Evolutionary conservation across 1,284 basidiomycete species (phyloP).

Genomic region (Leccinum pallidistipes): DNA sequence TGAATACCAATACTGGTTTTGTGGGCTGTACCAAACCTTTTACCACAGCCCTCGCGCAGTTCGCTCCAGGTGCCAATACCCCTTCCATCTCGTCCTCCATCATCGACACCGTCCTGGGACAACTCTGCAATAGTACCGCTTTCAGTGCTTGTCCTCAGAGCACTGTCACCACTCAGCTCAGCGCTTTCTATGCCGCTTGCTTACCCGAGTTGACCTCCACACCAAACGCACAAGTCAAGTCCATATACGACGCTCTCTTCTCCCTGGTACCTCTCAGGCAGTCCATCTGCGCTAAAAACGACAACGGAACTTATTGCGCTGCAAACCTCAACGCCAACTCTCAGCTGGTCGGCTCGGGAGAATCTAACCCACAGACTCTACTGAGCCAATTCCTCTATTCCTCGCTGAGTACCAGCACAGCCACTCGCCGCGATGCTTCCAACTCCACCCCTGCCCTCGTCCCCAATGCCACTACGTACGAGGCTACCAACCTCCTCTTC

Average conservation of each 20-base stretch:
- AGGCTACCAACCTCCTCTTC: constrained; percentile 70
- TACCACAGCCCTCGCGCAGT: constrained; percentile 58
- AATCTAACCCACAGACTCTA: constrained; percentile 18
- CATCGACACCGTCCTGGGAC: constrained; percentile 54
- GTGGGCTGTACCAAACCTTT: constrained; percentile 66
- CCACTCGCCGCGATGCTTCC: constrained; percentile 32
- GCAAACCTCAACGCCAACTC: constrained; percentile 35
- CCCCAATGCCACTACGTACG: constrained; percentile 72
- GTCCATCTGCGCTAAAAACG: constrained; percentile 76
- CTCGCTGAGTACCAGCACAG: constrained; percentile 18
- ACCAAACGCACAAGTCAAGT: constrained; percentile 50
- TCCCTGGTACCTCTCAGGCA: constrained; percentile 59
- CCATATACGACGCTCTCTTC: constrained; percentile 81
- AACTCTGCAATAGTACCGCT: constrained; percentile 53
- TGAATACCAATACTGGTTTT: constrained; percentile 65
- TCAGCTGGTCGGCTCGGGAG: constrained; percentile 16
- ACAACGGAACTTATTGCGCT: constrained; percentile 68
- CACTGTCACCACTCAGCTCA: constrained; percentile 60
- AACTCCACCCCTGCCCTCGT: constrained; percentile 36
- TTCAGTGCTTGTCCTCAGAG: constrained; percentile 55
- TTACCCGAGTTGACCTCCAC: constrained; percentile 59
- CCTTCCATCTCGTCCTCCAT: constrained; percentile 43
- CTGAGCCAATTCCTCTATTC: constrained; percentile 22
- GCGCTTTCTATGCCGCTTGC: constrained; percentile 72
- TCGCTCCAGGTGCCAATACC: constrained; percentile 49